Percentiles rank a stretch among this genome's conserved stretches.
phyloP scores from a whole-genome alignment of 441 rosid species.

The Aquilaria agallochum region DNA sequence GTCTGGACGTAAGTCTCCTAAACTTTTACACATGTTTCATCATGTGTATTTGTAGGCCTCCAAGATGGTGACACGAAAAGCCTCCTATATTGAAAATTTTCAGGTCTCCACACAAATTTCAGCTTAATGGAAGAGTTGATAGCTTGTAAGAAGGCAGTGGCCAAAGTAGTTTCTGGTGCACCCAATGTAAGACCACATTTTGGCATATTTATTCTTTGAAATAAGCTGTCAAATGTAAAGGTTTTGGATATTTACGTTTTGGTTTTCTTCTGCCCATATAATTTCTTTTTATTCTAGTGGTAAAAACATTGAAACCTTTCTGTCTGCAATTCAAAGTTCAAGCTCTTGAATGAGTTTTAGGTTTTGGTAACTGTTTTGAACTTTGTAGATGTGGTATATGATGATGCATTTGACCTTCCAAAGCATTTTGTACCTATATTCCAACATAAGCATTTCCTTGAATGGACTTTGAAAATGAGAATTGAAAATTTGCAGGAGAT shows the following conservation, averaged over 20 bases:
- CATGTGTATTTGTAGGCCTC: slow-evolving; percentile 4
- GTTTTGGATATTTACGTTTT: neutral
- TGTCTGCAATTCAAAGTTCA: neutral
- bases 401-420: neutral
- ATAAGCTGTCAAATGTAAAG: no score
- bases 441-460: slow-evolving; percentile 2
- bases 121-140: slow-evolving; percentile 93
- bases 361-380: no score
- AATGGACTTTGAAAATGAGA: slow-evolving; percentile 11
- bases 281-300: slow-evolving; percentile 4
- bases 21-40: slow-evolving; percentile 13
- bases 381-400: slow-evolving; percentile 1
- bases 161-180: slow-evolving; percentile 72
- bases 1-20: slow-evolving; percentile 83
- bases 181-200: slow-evolving; percentile 60
- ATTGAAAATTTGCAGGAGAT: slow-evolving; percentile 58
- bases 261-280: slow-evolving; percentile 10
- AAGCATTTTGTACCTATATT: slow-evolving; percentile 1
- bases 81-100: slow-evolving; percentile 10
- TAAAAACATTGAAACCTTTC: neutral
- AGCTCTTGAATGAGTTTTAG: no score
- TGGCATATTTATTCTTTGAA: no score
- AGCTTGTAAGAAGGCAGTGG: slow-evolving; percentile 86
- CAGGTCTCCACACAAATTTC: slow-evolving; percentile 95
- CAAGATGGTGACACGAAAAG: slow-evolving; percentile 14